Evolutionary conservation across 768 basidiomycete species (phyloP), one percentile per base, ranked within the genome.

Genomic region (Austroboletus festivus): DNA sequence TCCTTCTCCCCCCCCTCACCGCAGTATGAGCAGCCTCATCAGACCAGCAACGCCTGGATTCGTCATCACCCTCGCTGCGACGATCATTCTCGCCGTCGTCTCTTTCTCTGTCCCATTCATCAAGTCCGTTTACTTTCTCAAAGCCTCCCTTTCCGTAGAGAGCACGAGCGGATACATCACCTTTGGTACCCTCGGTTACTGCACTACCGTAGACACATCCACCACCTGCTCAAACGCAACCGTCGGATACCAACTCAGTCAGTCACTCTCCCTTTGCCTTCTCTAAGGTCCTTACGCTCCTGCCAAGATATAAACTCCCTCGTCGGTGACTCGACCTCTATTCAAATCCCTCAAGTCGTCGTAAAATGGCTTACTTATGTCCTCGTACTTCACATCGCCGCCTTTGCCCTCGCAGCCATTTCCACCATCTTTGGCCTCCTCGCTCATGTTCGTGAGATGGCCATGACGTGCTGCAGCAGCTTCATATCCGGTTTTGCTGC

Each of bases 301-400:
- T 23, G 7, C 42, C 40, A 54, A 94, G 93, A 97, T 58, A 81
- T 94, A 56, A 91, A 93, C 59, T 62, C 73, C 31, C 76, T 97
- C 2, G 81, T 96, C 26, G 89, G 85, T 6, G 77, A 90, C 64
- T 68, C 75, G 4, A 71, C 79, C 2, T 58, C 73, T 22, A 69
- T 94, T 30, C 67, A 90, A 56, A 89, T 97, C 43, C 92, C 93
- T 2, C 73, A 82, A 47, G 80, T 91, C 6, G 78, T 84, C 42
- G 87, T 93, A 52, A 95, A 96, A 73, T 97, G 94, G 91, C 73
- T 97, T 62, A 98, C 96, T 10, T 95, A 95, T 61, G 85, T 83
- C 20, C 83, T 99, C 55, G 82, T 97, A 54, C 78, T 98, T 15
- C 94, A 98, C 64, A 82, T 96, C 51, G 83, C 93, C 48, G 95